These are phyloP conservation scores for Umbelopsis isabellina DNA, from an alignment of 192 early-diverging fungal species.

Conservation along the genomic window DNA sequence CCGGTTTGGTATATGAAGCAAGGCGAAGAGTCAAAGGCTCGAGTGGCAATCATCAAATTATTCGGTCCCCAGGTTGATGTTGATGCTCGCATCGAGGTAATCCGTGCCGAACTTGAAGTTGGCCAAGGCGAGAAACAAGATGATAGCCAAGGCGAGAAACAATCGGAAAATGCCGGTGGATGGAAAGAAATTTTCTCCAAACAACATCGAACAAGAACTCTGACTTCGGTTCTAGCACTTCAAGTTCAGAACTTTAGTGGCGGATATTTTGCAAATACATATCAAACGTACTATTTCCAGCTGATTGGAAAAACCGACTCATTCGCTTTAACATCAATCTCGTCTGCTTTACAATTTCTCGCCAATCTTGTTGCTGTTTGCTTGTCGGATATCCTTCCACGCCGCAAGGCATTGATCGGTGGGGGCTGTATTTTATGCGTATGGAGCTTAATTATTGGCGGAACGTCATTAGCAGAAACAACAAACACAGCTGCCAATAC, in stretches of 20 bases:
- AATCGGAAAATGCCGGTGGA: background rate
- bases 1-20: conserved; percentile 6
- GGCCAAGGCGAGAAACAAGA: background rate
- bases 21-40: background rate
- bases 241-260: conserved; percentile 7
- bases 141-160: background rate
- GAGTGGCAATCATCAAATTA: background rate
- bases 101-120: background rate
- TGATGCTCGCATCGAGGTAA: background rate
- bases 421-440: background rate
- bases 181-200: conserved; percentile 4
- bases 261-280: background rate
- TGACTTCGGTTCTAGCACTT: background rate
- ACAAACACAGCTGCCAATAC: conserved; percentile 9
- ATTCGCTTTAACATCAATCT: conserved; percentile 3
- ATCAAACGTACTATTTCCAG: conserved; percentile 5
- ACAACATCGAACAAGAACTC: background rate
- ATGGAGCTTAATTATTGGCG: conserved; percentile 6
- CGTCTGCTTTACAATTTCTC: conserved; percentile 1
- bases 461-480: conserved; percentile 3
- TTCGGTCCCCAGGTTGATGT: background rate
- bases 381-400: conserved; percentile 1
- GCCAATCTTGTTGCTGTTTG: conserved; percentile 1
- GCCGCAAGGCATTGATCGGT: background rate
- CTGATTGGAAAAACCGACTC: background rate